These are phyloP conservation scores for Hypholoma sublateritium DNA, from an alignment of 768 basidiomycete species.

Conservation along the genomic window DNA sequence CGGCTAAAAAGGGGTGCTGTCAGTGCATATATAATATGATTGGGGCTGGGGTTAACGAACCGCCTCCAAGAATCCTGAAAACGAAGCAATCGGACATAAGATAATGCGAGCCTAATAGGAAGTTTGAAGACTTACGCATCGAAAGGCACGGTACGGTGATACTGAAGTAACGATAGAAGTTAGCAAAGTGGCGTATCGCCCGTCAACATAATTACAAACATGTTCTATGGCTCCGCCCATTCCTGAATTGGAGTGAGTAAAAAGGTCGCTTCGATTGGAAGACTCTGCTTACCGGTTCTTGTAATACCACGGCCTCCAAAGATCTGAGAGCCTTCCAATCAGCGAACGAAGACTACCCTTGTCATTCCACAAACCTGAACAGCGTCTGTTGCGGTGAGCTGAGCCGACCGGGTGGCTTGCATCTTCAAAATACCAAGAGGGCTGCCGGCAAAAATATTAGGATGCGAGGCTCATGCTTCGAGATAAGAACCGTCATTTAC, in stretches of 20 bases:
- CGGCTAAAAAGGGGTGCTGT: constrained; percentile 40
- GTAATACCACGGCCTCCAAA: constrained; percentile 91
- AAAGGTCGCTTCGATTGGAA: background rate
- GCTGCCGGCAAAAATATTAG: constrained; percentile 27
- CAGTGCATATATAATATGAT: background rate
- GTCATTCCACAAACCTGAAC: constrained; percentile 48
- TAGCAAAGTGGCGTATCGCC: constrained; percentile 17
- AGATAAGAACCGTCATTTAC: constrained; percentile 31
- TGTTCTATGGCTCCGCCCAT: constrained; percentile 75
- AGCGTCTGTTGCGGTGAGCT: constrained; percentile 67
- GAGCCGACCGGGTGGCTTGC: constrained; percentile 59
- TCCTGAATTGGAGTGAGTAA: constrained; percentile 24
- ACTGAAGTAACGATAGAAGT: constrained; percentile 33
- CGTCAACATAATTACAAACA: constrained; percentile 19
- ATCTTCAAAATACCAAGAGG: constrained; percentile 75
- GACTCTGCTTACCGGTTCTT: constrained; percentile 54
- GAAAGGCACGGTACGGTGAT: constrained; percentile 65
- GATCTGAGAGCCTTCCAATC: constrained; percentile 36
- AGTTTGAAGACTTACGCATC: constrained; percentile 46
- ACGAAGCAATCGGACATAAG: background rate
- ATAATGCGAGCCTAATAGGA: background rate
- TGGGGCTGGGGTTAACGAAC: constrained; percentile 22
- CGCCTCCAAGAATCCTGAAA: constrained; percentile 64
- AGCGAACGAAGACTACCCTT: no score
- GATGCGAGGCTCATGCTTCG: background rate